phyloP scores from a whole-genome alignment of 371 early-diverging fungal genomes.

The Batkoa obscura region DNA sequence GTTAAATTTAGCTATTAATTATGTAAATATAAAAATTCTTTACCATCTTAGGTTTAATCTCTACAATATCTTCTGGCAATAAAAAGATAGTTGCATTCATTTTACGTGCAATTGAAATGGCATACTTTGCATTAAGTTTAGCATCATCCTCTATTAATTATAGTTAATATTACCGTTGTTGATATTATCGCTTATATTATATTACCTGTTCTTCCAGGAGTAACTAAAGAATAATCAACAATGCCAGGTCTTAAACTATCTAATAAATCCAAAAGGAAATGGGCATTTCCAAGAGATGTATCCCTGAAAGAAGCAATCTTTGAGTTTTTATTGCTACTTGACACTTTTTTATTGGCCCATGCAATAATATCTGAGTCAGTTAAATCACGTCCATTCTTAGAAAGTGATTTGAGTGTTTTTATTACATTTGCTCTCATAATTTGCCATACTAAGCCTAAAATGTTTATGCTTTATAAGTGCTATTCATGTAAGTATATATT shows the following conservation, averaged over 20 bases:
- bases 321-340: slow-evolving; percentile 39
- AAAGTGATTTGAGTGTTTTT: slow-evolving; percentile 69
- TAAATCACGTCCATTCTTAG: slow-evolving; percentile 55
- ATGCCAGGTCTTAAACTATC: slow-evolving; percentile 78
- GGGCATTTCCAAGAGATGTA: slow-evolving; percentile 43
- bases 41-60: slow-evolving; percentile 81
- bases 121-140: slow-evolving; percentile 80
- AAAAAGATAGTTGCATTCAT: slow-evolving; percentile 95
- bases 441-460: slow-evolving; percentile 74
- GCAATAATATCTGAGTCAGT: slow-evolving; percentile 78
- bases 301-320: slow-evolving; percentile 73
- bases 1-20: too few species aligned
- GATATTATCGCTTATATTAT: too few species aligned
- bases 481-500: background rate
- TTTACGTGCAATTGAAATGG: slow-evolving; percentile 93
- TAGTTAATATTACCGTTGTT: too few species aligned
- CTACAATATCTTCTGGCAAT: slow-evolving; percentile 91
- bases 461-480: too few species aligned
- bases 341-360: slow-evolving; percentile 80
- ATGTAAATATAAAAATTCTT: too few species aligned
- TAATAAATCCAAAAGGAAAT: slow-evolving; percentile 78
- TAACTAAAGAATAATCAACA: slow-evolving; percentile 74
- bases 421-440: slow-evolving; percentile 92
- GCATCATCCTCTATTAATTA: slow-evolving; percentile 87
- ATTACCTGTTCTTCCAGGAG: slow-evolving; percentile 39